These are phyloP conservation scores for Heteromeles arbutifolia DNA, from an alignment of 306 rosid genomes.

Conservation along the genomic window DNA sequence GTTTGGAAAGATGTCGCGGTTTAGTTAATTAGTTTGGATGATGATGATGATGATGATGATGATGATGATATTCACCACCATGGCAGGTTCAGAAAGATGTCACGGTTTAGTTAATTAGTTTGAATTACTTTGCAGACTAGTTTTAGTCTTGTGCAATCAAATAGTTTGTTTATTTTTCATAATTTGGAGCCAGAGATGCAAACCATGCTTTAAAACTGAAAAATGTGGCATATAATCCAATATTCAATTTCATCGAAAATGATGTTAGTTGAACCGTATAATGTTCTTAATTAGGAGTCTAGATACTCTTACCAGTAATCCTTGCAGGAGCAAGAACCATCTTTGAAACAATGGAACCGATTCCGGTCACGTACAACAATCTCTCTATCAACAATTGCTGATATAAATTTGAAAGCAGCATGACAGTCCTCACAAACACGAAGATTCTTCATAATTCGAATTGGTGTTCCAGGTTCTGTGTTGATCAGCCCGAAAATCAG, in stretches of 20 bases:
- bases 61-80: too few species aligned
- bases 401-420: constrained; percentile 35
- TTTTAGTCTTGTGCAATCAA: neutral
- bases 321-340: constrained; percentile 37
- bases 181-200: neutral
- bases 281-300: neutral
- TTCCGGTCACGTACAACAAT: constrained; percentile 41
- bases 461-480: constrained; percentile 31
- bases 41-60: neutral
- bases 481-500: constrained; percentile 43
- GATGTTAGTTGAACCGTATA: neutral
- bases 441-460: constrained; percentile 56
- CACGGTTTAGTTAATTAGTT: neutral
- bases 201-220: neutral
- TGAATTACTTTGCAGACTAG: neutral
- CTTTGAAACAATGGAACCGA: constrained; percentile 43
- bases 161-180: neutral
- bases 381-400: constrained; percentile 28
- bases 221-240: constrained; percentile 5
- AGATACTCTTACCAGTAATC: constrained; percentile 37
- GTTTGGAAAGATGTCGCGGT: neutral
- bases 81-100: too few species aligned
- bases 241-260: neutral
- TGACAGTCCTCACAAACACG: constrained; percentile 57
- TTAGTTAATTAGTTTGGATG: constrained; percentile 6